Evolutionary conservation across 352 stramenopile genomes (phyloP), one percentile per base, ranked within the genome.

Genomic region (Globisporangium carolinianum): DNA sequence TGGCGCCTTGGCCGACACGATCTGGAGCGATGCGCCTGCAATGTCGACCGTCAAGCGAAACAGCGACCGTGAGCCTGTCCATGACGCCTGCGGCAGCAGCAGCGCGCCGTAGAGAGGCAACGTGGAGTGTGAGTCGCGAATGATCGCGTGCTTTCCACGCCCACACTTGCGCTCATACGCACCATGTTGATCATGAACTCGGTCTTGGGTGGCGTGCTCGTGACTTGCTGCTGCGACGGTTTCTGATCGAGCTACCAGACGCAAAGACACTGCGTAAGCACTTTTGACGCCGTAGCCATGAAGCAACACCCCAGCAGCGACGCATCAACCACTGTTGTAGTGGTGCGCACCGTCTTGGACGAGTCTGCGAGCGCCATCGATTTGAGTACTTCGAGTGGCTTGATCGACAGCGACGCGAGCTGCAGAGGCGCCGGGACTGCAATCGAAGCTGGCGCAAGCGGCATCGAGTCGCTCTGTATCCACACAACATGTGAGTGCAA

Each of bases 161-260:
- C 24, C 11, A 58, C 18, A 39, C 5, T 0, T 35, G 11, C 5
- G 24, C 24, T 32, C 24, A 32, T 32, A 51, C 51, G 55, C 57
- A 82, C 72, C 73, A 80, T 78, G 36, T 69, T 76, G 65, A 83
- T 72, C 58, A 78, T 59, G 62, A 61, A 83, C 47, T 76, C 64
- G n/a, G 53, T 66, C 51, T 51, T 56, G 45, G 47, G 46, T 32
- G 42, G 45, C 32, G 36, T 12, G 12, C 43, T 65, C 50, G 6
- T n/a, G 12, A 32, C 37, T 39, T 14, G 14, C 11, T 53, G 32
- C 38, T 17, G 18, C 11, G 48, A n/a, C 10, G 47, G 47, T 45
- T 42, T 46, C 39, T 24, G 24, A n/a, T 54, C 59, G 11, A 24
- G 35, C 18, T 14, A 62, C 46, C 45, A 37, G 24, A 3, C 24